phyloP scores from a whole-genome alignment of 192 early-diverging fungal genomes.

The Radiomyces spectabilis region DNA sequence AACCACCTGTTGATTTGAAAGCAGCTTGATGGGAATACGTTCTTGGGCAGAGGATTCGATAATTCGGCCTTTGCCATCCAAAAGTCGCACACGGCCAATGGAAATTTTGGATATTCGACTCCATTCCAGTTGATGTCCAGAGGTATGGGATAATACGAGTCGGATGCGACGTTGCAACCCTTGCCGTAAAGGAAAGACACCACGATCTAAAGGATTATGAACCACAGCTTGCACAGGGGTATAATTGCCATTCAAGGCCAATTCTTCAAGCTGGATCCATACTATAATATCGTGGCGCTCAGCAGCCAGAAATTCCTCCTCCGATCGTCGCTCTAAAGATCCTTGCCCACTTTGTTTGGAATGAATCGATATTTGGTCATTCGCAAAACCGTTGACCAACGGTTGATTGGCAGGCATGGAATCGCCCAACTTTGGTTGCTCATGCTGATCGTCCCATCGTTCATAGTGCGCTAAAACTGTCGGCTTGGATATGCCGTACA shows the following conservation, averaged over 20 bases:
- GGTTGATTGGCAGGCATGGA: slow-evolving; percentile 3
- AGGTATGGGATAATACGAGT: slow-evolving; percentile 56
- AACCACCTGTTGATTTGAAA: slow-evolving; percentile 37
- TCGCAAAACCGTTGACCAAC: too few relatives aligned
- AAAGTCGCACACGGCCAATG: slow-evolving; percentile 37
- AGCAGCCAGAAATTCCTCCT: slow-evolving; percentile 52
- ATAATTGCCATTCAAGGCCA: slow-evolving; percentile 56
- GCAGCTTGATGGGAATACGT: slow-evolving; percentile 37
- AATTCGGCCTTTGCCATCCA: slow-evolving; percentile 54
- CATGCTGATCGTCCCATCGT: slow-evolving; percentile 44
- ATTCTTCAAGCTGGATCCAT: slow-evolving; percentile 60
- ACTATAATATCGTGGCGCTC: slow-evolving; percentile 61
- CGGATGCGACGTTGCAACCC: slow-evolving; percentile 67
- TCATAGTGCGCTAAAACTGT: slow-evolving; percentile 34
- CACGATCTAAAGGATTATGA: slow-evolving; percentile 30
- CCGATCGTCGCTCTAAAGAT: slow-evolving; percentile 15
- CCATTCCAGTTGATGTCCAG: slow-evolving; percentile 58
- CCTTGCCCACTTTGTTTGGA: slow-evolving; percentile 1
- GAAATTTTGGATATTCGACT: slow-evolving; percentile 29
- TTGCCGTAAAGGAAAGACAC: slow-evolving; percentile 61
- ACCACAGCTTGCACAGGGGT: slow-evolving; percentile 45
- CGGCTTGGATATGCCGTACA: slow-evolving; percentile 38
- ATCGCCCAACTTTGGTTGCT: slow-evolving; percentile 27
- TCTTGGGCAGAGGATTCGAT: slow-evolving; percentile 41
- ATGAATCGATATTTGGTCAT: too few relatives aligned